phyloP scores from a whole-genome alignment of 257 asterid species.

The Capsicum rhomboideum region DNA sequence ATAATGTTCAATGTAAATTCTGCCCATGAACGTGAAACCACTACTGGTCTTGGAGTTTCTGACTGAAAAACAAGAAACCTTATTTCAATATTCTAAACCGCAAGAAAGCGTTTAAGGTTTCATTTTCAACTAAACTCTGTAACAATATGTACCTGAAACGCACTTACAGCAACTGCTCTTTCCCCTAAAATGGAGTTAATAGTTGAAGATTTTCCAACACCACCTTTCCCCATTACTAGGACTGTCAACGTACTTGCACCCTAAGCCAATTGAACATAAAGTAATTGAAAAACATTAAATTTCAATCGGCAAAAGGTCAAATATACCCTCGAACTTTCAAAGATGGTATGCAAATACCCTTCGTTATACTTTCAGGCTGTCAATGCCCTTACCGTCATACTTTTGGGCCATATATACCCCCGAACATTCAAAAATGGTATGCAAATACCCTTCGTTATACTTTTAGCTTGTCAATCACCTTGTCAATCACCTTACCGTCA shows the following conservation, averaged over 20 bases:
- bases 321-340: too few relatives aligned
- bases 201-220: constrained; percentile 96
- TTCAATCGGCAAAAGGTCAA: too few relatives aligned
- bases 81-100: neutral
- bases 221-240: constrained; percentile 96
- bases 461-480: too few relatives aligned
- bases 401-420: too few relatives aligned
- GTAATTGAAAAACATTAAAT: neutral
- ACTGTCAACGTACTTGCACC: constrained; percentile 65
- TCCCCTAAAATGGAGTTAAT: constrained; percentile 86
- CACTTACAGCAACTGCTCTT: constrained; percentile 84
- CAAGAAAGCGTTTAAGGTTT: neutral
- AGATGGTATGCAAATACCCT: too few relatives aligned
- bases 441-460: too few relatives aligned
- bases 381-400: too few relatives aligned
- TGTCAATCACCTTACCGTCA: too few relatives aligned
- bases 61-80: constrained; percentile 39
- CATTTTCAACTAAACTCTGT: neutral
- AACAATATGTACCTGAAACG: constrained; percentile 65
- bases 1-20: constrained; percentile 81
- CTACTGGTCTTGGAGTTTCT: constrained; percentile 88
- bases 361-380: too few relatives aligned
- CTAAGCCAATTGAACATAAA: constrained; percentile 21
- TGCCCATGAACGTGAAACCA: constrained; percentile 79
- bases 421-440: too few relatives aligned